Base-by-base conservation (phyloP, 2,329 filamentous ascomycete species). In the Fusarium kyushuense region DNA sequence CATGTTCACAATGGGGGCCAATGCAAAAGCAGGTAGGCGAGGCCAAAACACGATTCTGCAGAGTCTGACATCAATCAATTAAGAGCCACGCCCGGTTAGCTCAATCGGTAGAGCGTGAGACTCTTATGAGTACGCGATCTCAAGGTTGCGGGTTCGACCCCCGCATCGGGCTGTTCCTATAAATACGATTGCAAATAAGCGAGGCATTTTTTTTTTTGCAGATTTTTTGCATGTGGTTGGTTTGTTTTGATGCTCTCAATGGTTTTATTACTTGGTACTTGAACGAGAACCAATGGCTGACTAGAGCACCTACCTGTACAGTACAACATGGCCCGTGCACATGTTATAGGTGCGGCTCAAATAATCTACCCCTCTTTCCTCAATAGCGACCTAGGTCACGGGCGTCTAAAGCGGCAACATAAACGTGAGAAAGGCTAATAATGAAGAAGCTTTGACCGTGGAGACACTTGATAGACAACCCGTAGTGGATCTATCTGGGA, bases 51-150 rank as follows among this genome's bases (percentile, higher is more conserved):
- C 36, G 38, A 49, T 45, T 48, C 32, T 54, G 47, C 23, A 30
- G 16, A 3, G 1, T 4, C 2, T 2, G 6, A 7, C 9, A 30
- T n/a, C 46, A 67, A 65, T 47, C 43, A 69, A 65, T 43, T 46
- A 32, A 54, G 41, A 64, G 41, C 30, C 60, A 64, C 36, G 38
- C 33, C 45, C 33, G 33, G 38, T 52, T 23, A 75, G 72, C 70
- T 76, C 70, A 75, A 75, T 76, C 68, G 71, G 73, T 88, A 89
- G 86, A 89, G 86, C 86, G 86, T 88, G 83, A 88, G 87, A 89
- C 87, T 89, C 86, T 84, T 84, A 84, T 16, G 66, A 72, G 71
- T 69, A 64, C 68, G 49, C 73, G 62, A 47, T 63, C 83, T 85
- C 81, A 84, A 84, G 83, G 82, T 80, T 84, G 82, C 80, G 82